Conservation (phyloP, 257 asterid genomes). For the Anisodus tanguticus region DNA sequence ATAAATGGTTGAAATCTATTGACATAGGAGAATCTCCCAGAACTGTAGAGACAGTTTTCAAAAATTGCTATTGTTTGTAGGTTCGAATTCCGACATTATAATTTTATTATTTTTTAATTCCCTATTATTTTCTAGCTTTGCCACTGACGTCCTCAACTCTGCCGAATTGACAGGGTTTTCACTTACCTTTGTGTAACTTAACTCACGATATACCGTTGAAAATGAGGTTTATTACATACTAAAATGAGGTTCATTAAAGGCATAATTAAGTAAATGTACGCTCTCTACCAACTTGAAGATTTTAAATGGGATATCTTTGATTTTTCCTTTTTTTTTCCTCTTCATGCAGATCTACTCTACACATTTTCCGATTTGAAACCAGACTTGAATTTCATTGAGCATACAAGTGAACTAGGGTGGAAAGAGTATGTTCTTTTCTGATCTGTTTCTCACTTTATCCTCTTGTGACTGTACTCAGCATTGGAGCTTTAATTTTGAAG, state of each 20-base stretch:
- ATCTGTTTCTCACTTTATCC: background rate
- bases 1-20: background rate
- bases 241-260: no score
- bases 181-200: background rate
- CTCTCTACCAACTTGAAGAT: background rate
- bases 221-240: no score
- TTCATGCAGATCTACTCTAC: constrained; percentile 47
- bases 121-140: background rate
- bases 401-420: constrained; percentile 55
- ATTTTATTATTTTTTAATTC: no score
- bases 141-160: background rate
- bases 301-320: background rate
- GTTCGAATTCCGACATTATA: background rate
- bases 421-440: constrained; percentile 44
- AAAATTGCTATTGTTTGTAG: background rate
- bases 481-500: background rate
- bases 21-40: background rate
- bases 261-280: no score
- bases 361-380: constrained; percentile 45
- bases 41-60: background rate
- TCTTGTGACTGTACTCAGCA: background rate
- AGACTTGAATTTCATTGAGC: constrained; percentile 53
- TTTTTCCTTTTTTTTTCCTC: background rate
- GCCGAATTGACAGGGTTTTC: background rate
- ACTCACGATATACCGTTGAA: background rate